phyloP scores from a whole-genome alignment of 2,329 filamentous ascomycete species.

The Exophiala phaeomuriformis region DNA sequence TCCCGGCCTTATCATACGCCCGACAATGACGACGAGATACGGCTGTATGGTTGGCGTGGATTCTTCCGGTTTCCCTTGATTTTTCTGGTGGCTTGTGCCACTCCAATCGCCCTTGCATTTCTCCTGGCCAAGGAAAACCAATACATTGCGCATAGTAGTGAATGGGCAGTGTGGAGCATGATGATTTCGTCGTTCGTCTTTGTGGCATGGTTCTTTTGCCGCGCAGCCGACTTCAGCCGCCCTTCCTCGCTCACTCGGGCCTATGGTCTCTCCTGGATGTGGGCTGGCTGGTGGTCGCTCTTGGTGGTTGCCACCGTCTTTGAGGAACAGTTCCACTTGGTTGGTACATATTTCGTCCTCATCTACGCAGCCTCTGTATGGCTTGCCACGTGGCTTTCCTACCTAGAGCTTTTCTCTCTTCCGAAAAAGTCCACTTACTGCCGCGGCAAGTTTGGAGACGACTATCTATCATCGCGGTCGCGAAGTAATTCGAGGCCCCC shows the following conservation, averaged over 20 bases:
- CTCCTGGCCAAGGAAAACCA: conserved; percentile 78
- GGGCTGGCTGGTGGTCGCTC: conserved; percentile 62
- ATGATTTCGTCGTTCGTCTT: conserved; percentile 74
- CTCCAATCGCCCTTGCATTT: conserved; percentile 66
- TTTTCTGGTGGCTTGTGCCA: conserved; percentile 57
- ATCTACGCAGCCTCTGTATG: conserved; percentile 73
- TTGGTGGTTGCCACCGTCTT: conserved; percentile 66
- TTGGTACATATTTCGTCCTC: conserved; percentile 70
- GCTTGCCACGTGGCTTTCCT: conserved; percentile 63
- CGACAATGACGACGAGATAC: conserved; percentile 53
- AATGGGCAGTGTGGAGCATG: conserved; percentile 84
- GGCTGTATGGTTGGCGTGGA: conserved; percentile 69
- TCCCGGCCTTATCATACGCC: conserved; percentile 55
- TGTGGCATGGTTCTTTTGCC: conserved; percentile 72
- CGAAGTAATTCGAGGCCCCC: conserved; percentile 23
- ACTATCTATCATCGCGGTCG: conserved; percentile 35
- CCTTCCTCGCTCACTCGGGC: conserved; percentile 80
- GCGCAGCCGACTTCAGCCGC: conserved; percentile 68
- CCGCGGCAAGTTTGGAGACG: conserved; percentile 45
- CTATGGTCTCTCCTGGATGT: conserved; percentile 80
- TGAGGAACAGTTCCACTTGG: conserved; percentile 66
- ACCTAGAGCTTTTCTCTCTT: conserved; percentile 73
- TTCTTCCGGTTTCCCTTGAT: conserved; percentile 78
- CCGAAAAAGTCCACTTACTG: conserved; percentile 65
- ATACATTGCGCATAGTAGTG: conserved; percentile 80